Evolutionary conservation across 2,329 filamentous ascomycete species (phyloP), one percentile per base, ranked within the genome.

Genomic region (Tolypocladium album): DNA sequence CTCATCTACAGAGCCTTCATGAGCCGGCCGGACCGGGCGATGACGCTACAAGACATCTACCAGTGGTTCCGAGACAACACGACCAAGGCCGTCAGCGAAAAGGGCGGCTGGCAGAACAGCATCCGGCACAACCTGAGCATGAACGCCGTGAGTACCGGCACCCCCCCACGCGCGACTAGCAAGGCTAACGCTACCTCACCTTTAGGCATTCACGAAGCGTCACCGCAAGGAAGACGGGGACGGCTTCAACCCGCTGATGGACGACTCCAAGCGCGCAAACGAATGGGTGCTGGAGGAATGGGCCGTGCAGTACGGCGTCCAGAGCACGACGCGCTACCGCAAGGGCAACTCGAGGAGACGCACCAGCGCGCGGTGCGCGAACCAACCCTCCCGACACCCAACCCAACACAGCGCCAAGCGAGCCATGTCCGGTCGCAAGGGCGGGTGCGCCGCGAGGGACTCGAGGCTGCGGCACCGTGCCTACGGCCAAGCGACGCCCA

Each of bases 91-190:
- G 80, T 83, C 59, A 94, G 92, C 69, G 85, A 84, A 5, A 84
- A 79, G 58, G 88, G 86, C 66, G 93, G 92, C 12, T 97, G 93
- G 93, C 89, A 93, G 75, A 97, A 97, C 73, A 96, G 90, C 71
- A 95, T 97, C 64, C 85, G 93, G 2, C 93, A 97, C 72, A 97
- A 97, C 67, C 78, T 97, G 9, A 96, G 91, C 56, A 97, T 97
- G 92, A 97, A 97, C 67, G 82, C 82, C 62, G 93, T 97, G 84
- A 75, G 76, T 69, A 40, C 52, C 12, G 22, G 53, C 6, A 56
- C 7, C 22, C 11, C 36, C 27, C 27, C 40, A 9, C 42, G 39
- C 40, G 27, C 8, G 20, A 7, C 40, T 17, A 50, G 22, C 22
- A 45, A 45, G 24, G 53, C 61, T 20, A 58, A 64, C 43, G 59